Evolutionary conservation across 1,284 basidiomycete species (phyloP).

Genomic region (Neolentinus lepideus): DNA sequence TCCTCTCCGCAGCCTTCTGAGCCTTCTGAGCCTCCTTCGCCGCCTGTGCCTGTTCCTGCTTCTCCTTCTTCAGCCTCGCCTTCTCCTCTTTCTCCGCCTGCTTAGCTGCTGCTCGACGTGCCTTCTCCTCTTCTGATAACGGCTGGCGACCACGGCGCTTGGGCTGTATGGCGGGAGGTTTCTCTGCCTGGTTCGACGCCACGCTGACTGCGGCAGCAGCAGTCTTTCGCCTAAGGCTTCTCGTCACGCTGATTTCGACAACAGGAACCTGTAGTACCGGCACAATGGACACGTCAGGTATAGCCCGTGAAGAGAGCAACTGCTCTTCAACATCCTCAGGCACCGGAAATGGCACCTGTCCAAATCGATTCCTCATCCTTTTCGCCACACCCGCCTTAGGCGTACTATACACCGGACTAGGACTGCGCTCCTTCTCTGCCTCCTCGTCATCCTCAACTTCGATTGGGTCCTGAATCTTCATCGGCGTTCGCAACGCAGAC

Average conservation of each 20-base stretch:
- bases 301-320: neutral
- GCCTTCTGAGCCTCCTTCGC: neutral
- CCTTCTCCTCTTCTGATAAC: neutral
- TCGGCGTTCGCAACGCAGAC: neutral
- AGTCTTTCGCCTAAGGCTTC: neutral
- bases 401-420: neutral
- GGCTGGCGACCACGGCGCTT: neutral
- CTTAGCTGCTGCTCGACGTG: neutral
- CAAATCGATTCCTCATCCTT: slow-evolving; percentile 1
- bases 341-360: neutral
- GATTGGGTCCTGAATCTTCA: neutral
- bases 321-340: neutral
- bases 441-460: neutral
- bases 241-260: neutral
- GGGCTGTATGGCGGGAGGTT: neutral
- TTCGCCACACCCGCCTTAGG: neutral
- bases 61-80: slow-evolving; percentile 4
- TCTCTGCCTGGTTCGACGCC: neutral
- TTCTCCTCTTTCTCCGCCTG: slow-evolving; percentile 12
- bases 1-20: slow-evolving; percentile 1
- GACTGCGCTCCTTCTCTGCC: neutral
- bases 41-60: neutral
- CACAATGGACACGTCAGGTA: neutral
- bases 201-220: neutral
- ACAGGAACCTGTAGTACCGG: neutral